Evolutionary conservation across 768 basidiomycete genomes (phyloP).

Genomic region (Psilocybe tampanensis): DNA sequence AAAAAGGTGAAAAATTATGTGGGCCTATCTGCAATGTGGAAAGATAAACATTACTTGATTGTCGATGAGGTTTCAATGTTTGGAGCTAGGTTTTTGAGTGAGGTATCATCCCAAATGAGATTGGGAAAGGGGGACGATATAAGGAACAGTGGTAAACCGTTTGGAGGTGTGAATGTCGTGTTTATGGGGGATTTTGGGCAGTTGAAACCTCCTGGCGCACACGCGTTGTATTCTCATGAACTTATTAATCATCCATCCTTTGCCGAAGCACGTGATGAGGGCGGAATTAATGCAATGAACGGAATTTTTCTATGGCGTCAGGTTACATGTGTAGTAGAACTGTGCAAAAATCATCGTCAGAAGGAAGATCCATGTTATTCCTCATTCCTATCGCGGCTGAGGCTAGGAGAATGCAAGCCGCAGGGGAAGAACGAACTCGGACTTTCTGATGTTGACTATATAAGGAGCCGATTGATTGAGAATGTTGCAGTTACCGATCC

Average conservation of each 20-base stretch:
- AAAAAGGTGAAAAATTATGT: background rate
- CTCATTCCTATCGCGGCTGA: constrained; percentile 5
- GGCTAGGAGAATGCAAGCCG: constrained; percentile 1
- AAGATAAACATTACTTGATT: constrained; percentile 4
- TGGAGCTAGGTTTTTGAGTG: constrained; percentile 2
- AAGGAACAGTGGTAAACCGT: background rate
- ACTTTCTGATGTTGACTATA: background rate
- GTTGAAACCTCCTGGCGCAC: constrained; percentile 6
- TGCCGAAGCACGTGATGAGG: background rate
- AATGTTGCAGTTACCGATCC: background rate
- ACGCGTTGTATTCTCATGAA: constrained; percentile 5
- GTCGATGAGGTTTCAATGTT: constrained; percentile 18
- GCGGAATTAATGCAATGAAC: constrained; percentile 5
- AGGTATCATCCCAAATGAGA: background rate
- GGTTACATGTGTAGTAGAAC: constrained; percentile 9
- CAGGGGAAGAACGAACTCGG: too few species aligned
- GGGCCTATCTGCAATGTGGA: constrained; percentile 5
- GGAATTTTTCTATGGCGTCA: constrained; percentile 15
- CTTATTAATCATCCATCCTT: constrained; percentile 4
- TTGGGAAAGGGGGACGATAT: constrained; percentile 5
- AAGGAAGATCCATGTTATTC: constrained; percentile 9
- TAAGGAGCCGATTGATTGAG: background rate
- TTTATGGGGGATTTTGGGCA: constrained; percentile 12
- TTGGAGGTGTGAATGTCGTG: constrained; percentile 17
- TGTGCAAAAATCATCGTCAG: constrained; percentile 16